These are phyloP conservation scores for Miscanthus lutarioriparius DNA, from an alignment of 176 grass and related monocot species.

Conservation along the genomic window DNA sequence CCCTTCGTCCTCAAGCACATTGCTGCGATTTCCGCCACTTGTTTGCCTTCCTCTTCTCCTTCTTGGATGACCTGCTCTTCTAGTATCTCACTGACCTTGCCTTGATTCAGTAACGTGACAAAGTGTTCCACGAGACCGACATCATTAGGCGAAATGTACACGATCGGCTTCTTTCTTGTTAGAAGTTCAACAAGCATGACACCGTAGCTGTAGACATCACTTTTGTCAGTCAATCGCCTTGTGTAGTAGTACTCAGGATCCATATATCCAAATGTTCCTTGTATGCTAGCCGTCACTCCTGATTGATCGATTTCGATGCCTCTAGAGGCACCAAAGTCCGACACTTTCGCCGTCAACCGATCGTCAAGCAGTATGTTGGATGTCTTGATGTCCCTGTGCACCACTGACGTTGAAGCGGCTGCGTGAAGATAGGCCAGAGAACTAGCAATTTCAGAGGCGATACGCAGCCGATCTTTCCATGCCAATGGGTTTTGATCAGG, in stretches of 20 bases:
- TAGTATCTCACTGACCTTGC: constrained; percentile 16
- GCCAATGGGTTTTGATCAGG: background rate
- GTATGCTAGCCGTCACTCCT: constrained; percentile 44
- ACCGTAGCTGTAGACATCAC: constrained; percentile 64
- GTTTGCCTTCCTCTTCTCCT: constrained; percentile 12
- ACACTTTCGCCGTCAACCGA: constrained; percentile 47
- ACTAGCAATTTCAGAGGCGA: constrained; percentile 52
- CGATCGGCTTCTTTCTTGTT: constrained; percentile 37
- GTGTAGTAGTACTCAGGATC: constrained; percentile 47
- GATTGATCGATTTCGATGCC: constrained; percentile 43
- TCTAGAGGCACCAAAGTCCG: constrained; percentile 63
- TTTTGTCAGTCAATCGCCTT: constrained; percentile 53
- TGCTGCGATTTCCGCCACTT: constrained; percentile 30
- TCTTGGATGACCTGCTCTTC: constrained; percentile 20
- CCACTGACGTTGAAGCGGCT: constrained; percentile 37
- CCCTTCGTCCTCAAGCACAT: constrained; percentile 45
- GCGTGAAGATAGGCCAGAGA: constrained; percentile 65
- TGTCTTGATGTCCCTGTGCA: constrained; percentile 62
- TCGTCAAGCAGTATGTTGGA: constrained; percentile 63
- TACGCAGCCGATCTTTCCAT: constrained; percentile 40
- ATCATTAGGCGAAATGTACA: background rate
- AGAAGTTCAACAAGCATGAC: constrained; percentile 66
- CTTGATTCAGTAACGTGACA: constrained; percentile 3
- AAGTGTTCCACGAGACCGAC: constrained; percentile 26
- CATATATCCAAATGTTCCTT: constrained; percentile 64